phyloP scores from a whole-genome alignment of 192 early-diverging fungal species.

The Entomortierella chlamydospora region DNA sequence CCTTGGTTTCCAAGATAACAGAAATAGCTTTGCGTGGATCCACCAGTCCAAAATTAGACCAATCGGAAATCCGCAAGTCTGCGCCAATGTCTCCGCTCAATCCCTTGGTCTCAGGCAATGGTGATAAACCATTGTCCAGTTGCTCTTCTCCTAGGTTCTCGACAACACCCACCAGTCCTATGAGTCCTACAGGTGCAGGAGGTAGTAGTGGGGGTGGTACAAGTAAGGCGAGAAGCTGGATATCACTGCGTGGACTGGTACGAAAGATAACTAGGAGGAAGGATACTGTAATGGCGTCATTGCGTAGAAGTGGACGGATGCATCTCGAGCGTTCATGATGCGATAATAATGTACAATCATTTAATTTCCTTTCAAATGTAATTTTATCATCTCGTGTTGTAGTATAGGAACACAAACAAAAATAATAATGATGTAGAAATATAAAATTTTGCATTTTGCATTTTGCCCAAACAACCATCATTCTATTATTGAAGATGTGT shows the following conservation, averaged over 20 bases:
- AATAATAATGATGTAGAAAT: too few species aligned
- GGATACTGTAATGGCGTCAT: neutral
- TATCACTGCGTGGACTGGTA: conserved; percentile 20
- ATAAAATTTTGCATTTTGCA: too few species aligned
- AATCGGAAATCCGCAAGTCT: conserved; percentile 20
- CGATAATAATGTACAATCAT: neutral
- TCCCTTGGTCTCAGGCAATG: neutral
- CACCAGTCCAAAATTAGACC: neutral
- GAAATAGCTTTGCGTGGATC: neutral
- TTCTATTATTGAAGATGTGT: too few species aligned
- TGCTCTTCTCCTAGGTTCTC: neutral
- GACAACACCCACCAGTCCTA: neutral
- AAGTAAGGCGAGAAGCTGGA: conserved; percentile 13
- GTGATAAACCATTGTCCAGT: neutral
- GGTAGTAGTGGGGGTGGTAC: neutral
- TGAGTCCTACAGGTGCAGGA: neutral
- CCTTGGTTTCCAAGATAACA: neutral
- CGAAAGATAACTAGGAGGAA: conserved; percentile 21
- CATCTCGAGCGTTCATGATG: conserved; percentile 14
- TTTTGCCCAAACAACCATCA: too few species aligned
- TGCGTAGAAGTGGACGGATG: conserved; percentile 2
- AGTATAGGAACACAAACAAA: neutral
- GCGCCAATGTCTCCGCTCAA: conserved; percentile 13
- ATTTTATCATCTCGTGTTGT: neutral
- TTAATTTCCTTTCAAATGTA: neutral